Evolutionary conservation across 306 rosid species (phyloP).

Genomic region (Lithocarpus polystachyus): DNA sequence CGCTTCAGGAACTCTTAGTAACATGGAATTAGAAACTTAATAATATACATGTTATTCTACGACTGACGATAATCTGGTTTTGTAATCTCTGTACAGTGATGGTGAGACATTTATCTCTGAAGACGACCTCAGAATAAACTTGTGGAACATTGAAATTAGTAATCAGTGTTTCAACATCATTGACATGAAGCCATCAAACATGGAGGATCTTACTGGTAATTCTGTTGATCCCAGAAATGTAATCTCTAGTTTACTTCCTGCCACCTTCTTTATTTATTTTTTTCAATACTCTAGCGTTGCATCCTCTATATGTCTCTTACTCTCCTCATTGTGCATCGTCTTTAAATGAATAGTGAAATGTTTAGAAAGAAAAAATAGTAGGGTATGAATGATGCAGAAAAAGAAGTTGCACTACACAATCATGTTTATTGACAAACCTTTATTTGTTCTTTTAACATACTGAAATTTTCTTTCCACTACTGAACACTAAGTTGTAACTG

Average conservation of each 20-base stretch:
- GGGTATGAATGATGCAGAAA: not conserved
- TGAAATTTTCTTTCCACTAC: not conserved
- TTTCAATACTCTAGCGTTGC: not conserved
- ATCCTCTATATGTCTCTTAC: not conserved
- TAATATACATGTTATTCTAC: not conserved
- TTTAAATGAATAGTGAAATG: not conserved
- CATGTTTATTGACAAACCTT: not conserved
- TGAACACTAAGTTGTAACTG: not conserved
- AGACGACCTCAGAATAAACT: slow-evolving; percentile 68
- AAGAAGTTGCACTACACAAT: not conserved
- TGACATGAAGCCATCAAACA: slow-evolving; percentile 78
- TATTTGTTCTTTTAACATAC: not conserved
- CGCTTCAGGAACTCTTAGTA: not conserved
- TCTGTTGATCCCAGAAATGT: slow-evolving; percentile 3
- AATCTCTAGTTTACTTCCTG: not conserved
- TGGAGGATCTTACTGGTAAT: slow-evolving; percentile 64
- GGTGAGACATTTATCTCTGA: slow-evolving; percentile 74
- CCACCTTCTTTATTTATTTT: not conserved
- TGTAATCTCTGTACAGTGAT: slow-evolving; percentile 45
- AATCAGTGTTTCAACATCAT: slow-evolving; percentile 64
- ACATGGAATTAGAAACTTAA: not conserved
- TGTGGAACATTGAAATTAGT: slow-evolving; percentile 69
- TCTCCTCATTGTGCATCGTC: not conserved
- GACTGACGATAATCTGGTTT: slow-evolving; percentile 14
- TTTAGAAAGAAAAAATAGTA: not conserved